phyloP scores from a whole-genome alignment of 2,329 filamentous ascomycete genomes.

The Arachnomyces sp. region DNA sequence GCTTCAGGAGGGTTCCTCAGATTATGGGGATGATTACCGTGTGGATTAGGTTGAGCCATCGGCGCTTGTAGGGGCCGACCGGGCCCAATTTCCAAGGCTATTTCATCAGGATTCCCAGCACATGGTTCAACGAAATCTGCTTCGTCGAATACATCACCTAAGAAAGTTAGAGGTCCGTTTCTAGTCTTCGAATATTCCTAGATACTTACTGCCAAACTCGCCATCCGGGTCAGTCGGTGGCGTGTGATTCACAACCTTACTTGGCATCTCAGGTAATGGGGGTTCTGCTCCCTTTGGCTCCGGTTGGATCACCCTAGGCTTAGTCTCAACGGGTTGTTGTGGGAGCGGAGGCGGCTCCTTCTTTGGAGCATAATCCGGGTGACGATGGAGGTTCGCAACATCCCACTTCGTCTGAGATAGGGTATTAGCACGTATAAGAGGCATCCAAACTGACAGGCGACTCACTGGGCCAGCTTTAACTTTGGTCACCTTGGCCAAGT shows the following conservation, averaged over 20 bases:
- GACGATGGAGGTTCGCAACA: constrained; percentile 69
- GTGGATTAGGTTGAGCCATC: constrained; percentile 15
- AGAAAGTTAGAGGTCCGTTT: not conserved
- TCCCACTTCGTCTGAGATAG: constrained; percentile 57
- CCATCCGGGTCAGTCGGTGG: constrained; percentile 31
- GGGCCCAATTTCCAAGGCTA: constrained; percentile 45
- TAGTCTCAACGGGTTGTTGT: constrained; percentile 10
- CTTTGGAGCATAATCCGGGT: constrained; percentile 62
- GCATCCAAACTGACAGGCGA: not conserved
- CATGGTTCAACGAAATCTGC: constrained; percentile 64
- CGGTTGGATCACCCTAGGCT: not conserved
- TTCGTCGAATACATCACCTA: constrained; percentile 61
- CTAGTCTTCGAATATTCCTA: not conserved
- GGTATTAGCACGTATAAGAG: constrained; percentile 12
- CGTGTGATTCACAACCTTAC: constrained; percentile 22
- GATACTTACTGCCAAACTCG: constrained; percentile 35
- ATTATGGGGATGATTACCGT: constrained; percentile 1
- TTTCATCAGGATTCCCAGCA: constrained; percentile 67
- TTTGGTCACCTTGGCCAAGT: constrained; percentile 80
- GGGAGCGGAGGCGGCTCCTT: constrained; percentile 39
- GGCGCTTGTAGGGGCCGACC: constrained; percentile 21
- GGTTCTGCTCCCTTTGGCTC: constrained; percentile 47
- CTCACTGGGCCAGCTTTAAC: constrained; percentile 64
- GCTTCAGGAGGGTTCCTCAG: not conserved
- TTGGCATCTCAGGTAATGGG: constrained; percentile 18